Conservation (phyloP, 768 basidiomycete genomes). For the Mrakia gelida region DNA sequence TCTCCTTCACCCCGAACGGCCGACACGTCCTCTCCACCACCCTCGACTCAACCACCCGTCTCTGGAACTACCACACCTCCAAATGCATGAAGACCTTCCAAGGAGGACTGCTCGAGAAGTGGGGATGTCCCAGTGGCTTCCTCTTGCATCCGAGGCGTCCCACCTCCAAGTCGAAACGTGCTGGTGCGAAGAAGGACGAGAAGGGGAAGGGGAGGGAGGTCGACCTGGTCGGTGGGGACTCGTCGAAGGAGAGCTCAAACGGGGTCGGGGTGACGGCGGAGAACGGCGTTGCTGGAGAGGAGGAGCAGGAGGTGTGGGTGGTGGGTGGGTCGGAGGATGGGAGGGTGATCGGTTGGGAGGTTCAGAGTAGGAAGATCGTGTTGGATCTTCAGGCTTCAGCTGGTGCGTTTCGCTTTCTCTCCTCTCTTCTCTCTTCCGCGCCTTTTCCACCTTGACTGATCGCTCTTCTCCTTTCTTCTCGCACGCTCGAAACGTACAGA, state of each 20-base stretch:
- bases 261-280: slow-evolving; percentile 1
- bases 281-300: slow-evolving; percentile 53
- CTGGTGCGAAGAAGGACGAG: slow-evolving; percentile 39
- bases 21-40: slow-evolving; percentile 83
- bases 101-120: slow-evolving; percentile 81
- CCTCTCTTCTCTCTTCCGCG: background rate
- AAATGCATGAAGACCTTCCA: slow-evolving; percentile 87
- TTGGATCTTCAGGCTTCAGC: slow-evolving; percentile 74
- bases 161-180: background rate
- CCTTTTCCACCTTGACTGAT: background rate
- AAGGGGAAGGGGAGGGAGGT: slow-evolving; percentile 46
- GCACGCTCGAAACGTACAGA: slow-evolving; percentile 45
- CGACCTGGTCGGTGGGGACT: background rate
- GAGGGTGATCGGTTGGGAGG: slow-evolving; percentile 50
- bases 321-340: slow-evolving; percentile 82
- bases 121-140: slow-evolving; percentile 58
- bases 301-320: slow-evolving; percentile 51
- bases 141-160: slow-evolving; percentile 23
- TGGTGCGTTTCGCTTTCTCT: background rate
- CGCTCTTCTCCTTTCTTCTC: slow-evolving; percentile 35
- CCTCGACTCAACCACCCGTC: slow-evolving; percentile 85
- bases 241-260: background rate
- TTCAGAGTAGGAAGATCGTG: slow-evolving; percentile 54
- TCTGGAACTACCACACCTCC: slow-evolving; percentile 91
- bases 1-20: slow-evolving; percentile 87